Percentiles rank a stretch among this genome's conserved stretches.
These are phyloP conservation scores for Prunus salicina DNA, from an alignment of 306 rosid species.

Conservation along the genomic window DNA sequence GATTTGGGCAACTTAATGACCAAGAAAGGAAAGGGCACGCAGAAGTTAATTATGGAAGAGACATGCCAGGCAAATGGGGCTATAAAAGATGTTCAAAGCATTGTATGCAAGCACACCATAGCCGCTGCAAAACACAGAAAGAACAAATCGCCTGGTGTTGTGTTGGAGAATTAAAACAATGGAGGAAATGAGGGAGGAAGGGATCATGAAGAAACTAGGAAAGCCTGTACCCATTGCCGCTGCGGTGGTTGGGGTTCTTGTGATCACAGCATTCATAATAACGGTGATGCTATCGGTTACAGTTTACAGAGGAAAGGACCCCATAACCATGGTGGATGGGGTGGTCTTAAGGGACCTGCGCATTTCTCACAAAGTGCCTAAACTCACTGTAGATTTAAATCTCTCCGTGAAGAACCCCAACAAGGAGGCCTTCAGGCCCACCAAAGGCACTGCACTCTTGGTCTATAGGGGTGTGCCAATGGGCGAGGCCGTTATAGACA, in stretches of 20 bases:
- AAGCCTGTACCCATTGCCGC: neutral
- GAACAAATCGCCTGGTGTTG: neutral
- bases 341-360: neutral
- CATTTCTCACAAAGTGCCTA: neutral
- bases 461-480: neutral
- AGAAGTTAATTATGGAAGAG: neutral
- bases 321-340: neutral
- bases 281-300: neutral
- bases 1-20: neutral
- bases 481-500: neutral
- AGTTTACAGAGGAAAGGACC: neutral
- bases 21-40: neutral
- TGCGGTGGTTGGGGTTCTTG: neutral
- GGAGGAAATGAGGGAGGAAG: too few relatives aligned
- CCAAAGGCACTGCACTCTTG: neutral
- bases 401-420: neutral
- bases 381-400: neutral
- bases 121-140: neutral
- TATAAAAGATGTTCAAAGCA: neutral
- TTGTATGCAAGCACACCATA: neutral
- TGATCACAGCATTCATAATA: neutral
- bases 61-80: neutral
- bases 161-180: too few relatives aligned
- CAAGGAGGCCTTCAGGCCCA: neutral
- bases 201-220: neutral